A percentile compares a stretch with the other conserved stretches of the same genome.
phyloP scores from a whole-genome alignment of 164 flowering plant genomes.

The Buxus sempervirens region DNA sequence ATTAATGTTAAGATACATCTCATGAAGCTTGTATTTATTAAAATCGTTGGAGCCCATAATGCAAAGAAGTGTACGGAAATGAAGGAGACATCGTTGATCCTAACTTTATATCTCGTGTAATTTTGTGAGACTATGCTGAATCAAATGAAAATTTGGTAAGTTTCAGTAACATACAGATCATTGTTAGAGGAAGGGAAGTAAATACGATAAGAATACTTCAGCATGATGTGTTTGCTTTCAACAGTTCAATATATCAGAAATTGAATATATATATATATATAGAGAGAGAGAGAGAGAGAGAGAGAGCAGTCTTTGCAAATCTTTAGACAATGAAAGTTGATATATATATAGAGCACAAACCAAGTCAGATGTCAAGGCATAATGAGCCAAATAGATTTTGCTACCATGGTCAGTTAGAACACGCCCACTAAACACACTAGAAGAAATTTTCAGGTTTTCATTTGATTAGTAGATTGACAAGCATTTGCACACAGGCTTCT shows the following conservation, averaged over 20 bases:
- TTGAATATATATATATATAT: too few relatives aligned
- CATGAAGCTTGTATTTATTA: conserved; percentile 4
- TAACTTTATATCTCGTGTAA: background rate
- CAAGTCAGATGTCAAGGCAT: too few relatives aligned
- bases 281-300: too few relatives aligned
- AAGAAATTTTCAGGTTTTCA: background rate
- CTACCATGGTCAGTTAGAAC: background rate
- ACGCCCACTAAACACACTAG: background rate
- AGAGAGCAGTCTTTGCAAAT: background rate
- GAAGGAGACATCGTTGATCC: background rate
- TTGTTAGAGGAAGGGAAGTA: background rate
- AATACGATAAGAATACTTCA: background rate
- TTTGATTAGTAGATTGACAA: background rate
- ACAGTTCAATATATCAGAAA: background rate
- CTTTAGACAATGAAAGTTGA: background rate
- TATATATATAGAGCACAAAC: too few relatives aligned
- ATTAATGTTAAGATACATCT: conserved; percentile 6
- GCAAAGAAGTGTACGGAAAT: background rate
- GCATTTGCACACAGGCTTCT: background rate
- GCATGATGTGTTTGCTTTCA: background rate
- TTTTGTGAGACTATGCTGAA: background rate
- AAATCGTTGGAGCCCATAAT: background rate
- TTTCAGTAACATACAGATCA: background rate
- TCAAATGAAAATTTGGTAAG: background rate
- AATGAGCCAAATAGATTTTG: background rate